Base-by-base conservation (phyloP, 2,329 filamentous ascomycete genomes). In the Ustulina deusta region DNA sequence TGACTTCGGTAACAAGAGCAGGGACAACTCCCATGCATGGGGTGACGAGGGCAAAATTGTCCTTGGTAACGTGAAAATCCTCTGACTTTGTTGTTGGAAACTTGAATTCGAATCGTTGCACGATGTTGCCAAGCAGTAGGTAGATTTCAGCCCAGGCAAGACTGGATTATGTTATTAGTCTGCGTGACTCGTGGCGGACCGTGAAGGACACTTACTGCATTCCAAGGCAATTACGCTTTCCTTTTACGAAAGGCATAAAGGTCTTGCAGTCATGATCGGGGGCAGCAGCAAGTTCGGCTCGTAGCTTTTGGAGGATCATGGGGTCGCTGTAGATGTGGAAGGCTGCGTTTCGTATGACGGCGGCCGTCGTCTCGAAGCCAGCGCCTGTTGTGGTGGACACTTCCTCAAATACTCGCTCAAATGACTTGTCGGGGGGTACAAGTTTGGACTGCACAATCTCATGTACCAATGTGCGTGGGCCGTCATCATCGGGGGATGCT, bases 181-280 rank as follows among this genome's bases (percentile, higher is more conserved):
- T n/a, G n/a, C n/a, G n/a, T n/a, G n/a, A n/a, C n/a, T n/a, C n/a
- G n/a, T n/a, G n/a, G n/a, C n/a, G n/a, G n/a, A n/a, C n/a, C n/a
- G n/a, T n/a, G n/a, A 55, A 64, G 58, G 58, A 46, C 32, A 74
- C 74, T 64, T 72, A 77, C 73, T 76, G 61, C 72, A 77, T 76
- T 48, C 74, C 74, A 29, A 76, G 15, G 34, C 74, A 77, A 36
- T 60, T 75, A 7, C 74, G 61, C 51, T 65, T 71, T 32, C 73
- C 74, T 42, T 69, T 63, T 5, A 65, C 69, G 55, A 76, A 76
- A 9, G 75, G 75, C 15, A 71, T 72, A 63, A 69, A 75, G 2
- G 63, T 67, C 69, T 72, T 75, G n/a, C n/a, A n/a, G n/a, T n/a
- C n/a, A n/a, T n/a, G n/a, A n/a, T n/a, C n/a, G n/a, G n/a, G n/a